Conservation (phyloP, 164 flowering plant species). For the Vitis rotundifolia region DNA sequence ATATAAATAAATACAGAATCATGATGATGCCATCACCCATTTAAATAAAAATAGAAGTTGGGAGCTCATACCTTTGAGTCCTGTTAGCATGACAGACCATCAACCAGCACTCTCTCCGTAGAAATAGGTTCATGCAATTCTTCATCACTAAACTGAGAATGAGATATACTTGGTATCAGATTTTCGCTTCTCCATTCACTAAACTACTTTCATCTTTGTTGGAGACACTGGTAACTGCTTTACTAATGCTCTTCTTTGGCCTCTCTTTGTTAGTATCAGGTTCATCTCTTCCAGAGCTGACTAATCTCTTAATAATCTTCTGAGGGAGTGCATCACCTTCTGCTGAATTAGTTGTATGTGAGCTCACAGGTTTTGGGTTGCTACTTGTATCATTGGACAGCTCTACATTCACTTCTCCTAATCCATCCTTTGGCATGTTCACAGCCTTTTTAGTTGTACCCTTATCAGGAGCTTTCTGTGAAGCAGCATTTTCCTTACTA, state of each 20-base stretch:
- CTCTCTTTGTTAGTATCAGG: constrained; percentile 38
- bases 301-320: constrained; percentile 34
- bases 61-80: no score
- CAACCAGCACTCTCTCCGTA: no score
- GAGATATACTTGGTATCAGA: constrained; percentile 28
- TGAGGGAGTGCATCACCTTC: constrained; percentile 22
- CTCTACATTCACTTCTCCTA: constrained; percentile 23
- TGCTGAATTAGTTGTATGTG: constrained; percentile 25
- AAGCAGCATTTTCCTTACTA: constrained; percentile 34
- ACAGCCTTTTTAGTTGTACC: constrained; percentile 27
- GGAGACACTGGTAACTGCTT: constrained; percentile 28
- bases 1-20: no score
- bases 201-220: constrained; percentile 41
- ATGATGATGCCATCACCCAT: no score
- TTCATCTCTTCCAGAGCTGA: constrained; percentile 35
- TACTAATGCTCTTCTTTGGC: constrained; percentile 47
- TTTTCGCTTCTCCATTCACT: constrained; percentile 63
- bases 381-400: constrained; percentile 21
- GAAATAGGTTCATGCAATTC: no score
- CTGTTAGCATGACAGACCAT: no score
- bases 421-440: constrained; percentile 24
- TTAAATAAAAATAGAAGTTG: no score
- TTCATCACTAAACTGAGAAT: no score
- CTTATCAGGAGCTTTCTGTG: constrained; percentile 29
- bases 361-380: constrained; percentile 9